These are phyloP conservation scores for Dipodascopsis uninucleata DNA, from an alignment of 805 yeast genomes.

Conservation along the genomic window DNA sequence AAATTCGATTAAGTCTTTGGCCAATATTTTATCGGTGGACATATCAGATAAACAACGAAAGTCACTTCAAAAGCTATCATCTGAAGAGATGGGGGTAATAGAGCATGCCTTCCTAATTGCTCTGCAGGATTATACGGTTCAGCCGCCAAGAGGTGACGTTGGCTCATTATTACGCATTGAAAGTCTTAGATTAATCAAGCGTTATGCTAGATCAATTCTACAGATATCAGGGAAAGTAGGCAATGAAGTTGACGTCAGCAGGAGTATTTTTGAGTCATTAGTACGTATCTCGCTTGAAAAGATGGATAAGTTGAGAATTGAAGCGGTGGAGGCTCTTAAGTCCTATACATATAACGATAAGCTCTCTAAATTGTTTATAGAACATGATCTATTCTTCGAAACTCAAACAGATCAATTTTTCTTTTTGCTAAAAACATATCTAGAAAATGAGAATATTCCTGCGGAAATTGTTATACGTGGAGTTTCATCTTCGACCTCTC, in stretches of 20 bases:
- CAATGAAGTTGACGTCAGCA: constrained; percentile 10
- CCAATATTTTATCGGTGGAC: no score
- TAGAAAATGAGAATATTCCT: not conserved
- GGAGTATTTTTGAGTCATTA: constrained; percentile 33
- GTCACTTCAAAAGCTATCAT: no score
- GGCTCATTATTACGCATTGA: constrained; percentile 69
- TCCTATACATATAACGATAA: not conserved
- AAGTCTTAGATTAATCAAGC: constrained; percentile 42
- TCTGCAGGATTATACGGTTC: constrained; percentile 72
- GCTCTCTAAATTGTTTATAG: not conserved
- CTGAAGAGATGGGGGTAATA: no score
- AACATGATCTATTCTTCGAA: not conserved
- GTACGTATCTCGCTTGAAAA: constrained; percentile 62
- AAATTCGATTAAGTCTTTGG: no score
- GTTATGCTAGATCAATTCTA: constrained; percentile 29
- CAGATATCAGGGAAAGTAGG: constrained; percentile 15
- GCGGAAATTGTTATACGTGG: not conserved
- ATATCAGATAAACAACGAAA: no score
- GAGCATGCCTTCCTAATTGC: constrained; percentile 34
- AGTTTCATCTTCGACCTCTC: not conserved
- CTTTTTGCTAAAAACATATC: not conserved
- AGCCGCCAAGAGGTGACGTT: constrained; percentile 80
- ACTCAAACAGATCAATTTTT: constrained; percentile 2
- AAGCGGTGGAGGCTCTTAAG: constrained; percentile 43
- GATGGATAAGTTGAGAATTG: constrained; percentile 50